Evolutionary conservation across 257 asterid species (phyloP).

Genomic region (Solanum stenotomum): DNA sequence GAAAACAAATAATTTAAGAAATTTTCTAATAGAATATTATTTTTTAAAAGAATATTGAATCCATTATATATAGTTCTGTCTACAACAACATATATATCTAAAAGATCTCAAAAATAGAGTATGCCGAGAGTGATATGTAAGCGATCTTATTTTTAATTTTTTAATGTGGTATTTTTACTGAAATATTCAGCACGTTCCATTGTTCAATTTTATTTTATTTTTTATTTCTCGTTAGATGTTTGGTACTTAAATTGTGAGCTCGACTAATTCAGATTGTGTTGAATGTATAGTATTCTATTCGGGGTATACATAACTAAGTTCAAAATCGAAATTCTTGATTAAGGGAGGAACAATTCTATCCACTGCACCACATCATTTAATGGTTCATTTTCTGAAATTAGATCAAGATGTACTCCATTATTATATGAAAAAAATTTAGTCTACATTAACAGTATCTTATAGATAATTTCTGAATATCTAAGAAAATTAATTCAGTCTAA

Average conservation of each 20-base stretch:
- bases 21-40: neutral
- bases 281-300: no score
- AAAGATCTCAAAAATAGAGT: no score
- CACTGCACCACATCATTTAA: accelerated
- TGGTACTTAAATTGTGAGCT: accelerated
- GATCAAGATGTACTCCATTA: neutral
- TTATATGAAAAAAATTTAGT: neutral
- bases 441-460: neutral
- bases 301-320: no score
- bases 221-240: accelerated
- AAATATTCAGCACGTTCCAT: neutral
- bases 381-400: neutral
- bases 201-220: no score
- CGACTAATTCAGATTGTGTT: accelerated
- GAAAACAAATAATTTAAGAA: neutral
- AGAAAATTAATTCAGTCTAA: neutral
- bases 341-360: accelerated
- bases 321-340: no score
- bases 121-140: no score
- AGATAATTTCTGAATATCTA: neutral
- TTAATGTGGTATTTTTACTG: no score
- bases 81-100: neutral
- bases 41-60: neutral
- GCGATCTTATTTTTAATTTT: no score
- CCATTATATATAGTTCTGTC: neutral